Evolutionary conservation across 768 basidiomycete species (phyloP).

Genomic region (Boletus tylopilopsis): DNA sequence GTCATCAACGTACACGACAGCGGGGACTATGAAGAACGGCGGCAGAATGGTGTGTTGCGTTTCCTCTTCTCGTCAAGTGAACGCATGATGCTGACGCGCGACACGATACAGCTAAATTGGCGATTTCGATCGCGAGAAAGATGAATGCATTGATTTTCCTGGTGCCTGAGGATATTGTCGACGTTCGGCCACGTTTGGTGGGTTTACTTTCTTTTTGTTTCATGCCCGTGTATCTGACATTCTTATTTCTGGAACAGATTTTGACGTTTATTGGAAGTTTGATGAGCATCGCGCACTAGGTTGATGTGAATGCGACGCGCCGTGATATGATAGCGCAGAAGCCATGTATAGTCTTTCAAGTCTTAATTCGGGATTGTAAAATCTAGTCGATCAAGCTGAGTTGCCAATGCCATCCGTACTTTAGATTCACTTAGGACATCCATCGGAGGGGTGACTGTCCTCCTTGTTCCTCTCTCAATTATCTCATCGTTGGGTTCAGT

Average conservation of each 20-base stretch:
- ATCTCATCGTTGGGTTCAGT: too few species aligned
- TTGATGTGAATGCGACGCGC: not conserved
- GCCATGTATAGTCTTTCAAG: not conserved
- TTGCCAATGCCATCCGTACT: too few species aligned
- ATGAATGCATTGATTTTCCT: constrained; percentile 95
- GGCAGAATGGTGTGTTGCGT: constrained; percentile 75
- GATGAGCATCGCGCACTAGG: constrained; percentile 63
- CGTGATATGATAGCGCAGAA: not conserved
- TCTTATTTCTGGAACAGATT: constrained; percentile 48
- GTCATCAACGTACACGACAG: constrained; percentile 57
- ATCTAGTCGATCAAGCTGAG: too few species aligned
- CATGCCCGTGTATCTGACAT: not conserved
- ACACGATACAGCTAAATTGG: constrained; percentile 77
- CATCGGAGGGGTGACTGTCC: too few species aligned
- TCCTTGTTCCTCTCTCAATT: too few species aligned
- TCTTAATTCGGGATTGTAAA: not conserved
- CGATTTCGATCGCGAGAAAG: constrained; percentile 98
- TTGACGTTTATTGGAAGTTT: constrained; percentile 94
- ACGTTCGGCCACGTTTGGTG: constrained; percentile 86
- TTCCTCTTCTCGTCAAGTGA: not conserved
- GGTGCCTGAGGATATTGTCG: constrained; percentile 96
- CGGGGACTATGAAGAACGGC: constrained; percentile 81
- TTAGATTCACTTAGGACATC: too few species aligned
- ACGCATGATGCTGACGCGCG: not conserved
- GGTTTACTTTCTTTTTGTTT: constrained; percentile 24